Percentiles rank a stretch among this genome's conserved stretches.
Conservation (phyloP, 2,329 filamentous ascomycete genomes). For the Furcasterigmium furcatum region DNA sequence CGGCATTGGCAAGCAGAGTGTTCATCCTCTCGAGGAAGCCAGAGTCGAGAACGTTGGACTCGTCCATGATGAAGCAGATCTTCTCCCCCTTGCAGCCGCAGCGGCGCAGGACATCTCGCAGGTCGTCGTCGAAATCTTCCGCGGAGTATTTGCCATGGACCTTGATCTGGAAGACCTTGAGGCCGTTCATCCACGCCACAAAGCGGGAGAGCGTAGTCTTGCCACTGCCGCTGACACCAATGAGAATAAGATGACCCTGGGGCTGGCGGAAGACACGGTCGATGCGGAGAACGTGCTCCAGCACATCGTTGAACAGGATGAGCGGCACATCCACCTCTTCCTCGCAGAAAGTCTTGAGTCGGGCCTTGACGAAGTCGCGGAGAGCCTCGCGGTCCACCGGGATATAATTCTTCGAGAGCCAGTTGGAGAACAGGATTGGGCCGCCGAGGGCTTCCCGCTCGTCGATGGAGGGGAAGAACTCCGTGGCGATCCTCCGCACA, state of each 20-base stretch:
- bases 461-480: constrained; percentile 94
- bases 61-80: constrained; percentile 99
- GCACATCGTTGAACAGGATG: constrained; percentile 98
- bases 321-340: constrained; percentile 98
- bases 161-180: constrained; percentile 99
- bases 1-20: constrained; percentile 96
- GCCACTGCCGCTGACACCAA: constrained; percentile 96
- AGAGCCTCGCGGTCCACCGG: constrained; percentile 94
- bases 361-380: constrained; percentile 94
- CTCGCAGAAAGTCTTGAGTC: constrained; percentile 97
- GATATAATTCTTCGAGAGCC: constrained; percentile 97
- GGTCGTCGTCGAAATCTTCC: constrained; percentile 97
- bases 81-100: constrained; percentile 98
- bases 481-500: constrained; percentile 79
- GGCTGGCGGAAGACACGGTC: constrained; percentile 98
- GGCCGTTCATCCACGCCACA: constrained; percentile 99
- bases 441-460: constrained; percentile 84
- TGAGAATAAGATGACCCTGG: constrained; percentile 95
- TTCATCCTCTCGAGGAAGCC: constrained; percentile 99
- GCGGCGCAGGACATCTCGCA: constrained; percentile 87
- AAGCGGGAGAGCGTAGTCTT: constrained; percentile 98
- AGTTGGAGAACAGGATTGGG: constrained; percentile 98
- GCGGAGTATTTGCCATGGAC: constrained; percentile 98
- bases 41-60: constrained; percentile 96
- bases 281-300: constrained; percentile 97